Evolutionary conservation across 2,329 filamentous ascomycete species (phyloP).

Genomic region (Aspergillus sojae): DNA sequence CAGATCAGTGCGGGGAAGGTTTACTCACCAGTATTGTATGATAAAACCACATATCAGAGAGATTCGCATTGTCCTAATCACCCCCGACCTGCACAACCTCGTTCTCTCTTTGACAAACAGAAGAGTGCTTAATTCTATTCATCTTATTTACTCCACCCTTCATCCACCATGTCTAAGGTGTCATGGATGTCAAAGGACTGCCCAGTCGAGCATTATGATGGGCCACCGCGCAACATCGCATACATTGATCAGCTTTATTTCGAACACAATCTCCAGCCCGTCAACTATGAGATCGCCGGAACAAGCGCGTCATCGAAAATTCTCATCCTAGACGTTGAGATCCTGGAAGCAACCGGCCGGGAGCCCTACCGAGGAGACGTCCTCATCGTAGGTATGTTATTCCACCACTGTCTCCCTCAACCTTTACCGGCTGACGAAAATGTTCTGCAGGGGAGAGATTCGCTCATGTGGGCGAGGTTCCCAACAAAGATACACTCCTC

Average conservation of each 20-base stretch:
- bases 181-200: too few relatives aligned
- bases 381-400: conserved; percentile 16
- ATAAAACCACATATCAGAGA: too few relatives aligned
- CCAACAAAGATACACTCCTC: conserved; percentile 30
- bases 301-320: conserved; percentile 19
- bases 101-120: too few relatives aligned
- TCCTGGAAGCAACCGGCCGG: background rate
- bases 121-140: too few relatives aligned
- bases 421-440: too few relatives aligned
- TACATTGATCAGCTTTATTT: conserved; percentile 35
- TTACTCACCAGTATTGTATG: too few relatives aligned
- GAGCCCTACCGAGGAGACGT: conserved; percentile 1
- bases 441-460: background rate
- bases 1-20: too few relatives aligned
- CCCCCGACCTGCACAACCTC: too few relatives aligned
- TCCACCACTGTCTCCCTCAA: too few relatives aligned
- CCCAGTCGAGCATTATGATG: conserved; percentile 17
- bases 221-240: conserved; percentile 29
- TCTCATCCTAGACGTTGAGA: conserved; percentile 20
- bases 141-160: too few relatives aligned
- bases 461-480: conserved; percentile 35
- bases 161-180: too few relatives aligned
- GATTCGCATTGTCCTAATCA: too few relatives aligned
- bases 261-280: conserved; percentile 35
- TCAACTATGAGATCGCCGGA: conserved; percentile 38